phyloP scores from a whole-genome alignment of 371 early-diverging fungal species.

The Mucor piriformis region DNA sequence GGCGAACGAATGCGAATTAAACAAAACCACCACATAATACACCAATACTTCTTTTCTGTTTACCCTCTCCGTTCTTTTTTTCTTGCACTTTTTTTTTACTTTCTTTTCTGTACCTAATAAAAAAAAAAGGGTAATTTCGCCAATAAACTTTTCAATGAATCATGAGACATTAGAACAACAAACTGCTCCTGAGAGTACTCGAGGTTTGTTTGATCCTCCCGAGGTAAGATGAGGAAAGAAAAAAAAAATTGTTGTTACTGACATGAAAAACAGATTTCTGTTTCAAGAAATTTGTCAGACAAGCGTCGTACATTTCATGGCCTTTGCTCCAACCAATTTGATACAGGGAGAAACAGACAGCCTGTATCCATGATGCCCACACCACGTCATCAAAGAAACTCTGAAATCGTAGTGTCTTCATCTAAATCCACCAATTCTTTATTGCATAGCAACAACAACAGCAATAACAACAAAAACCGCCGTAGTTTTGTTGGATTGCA shows the following conservation, averaged over 20 bases:
- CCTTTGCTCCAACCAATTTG: conserved; percentile 5
- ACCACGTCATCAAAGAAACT: conserved; percentile 41
- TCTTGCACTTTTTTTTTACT: conserved; percentile 15
- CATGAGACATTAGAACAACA: conserved; percentile 53
- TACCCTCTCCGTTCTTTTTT: conserved; percentile 12
- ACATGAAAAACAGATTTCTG: not conserved
- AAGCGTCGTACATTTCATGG: conserved; percentile 41
- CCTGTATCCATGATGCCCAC: conserved; percentile 31
- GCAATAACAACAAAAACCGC: conserved; percentile 12
- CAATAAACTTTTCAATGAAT: conserved; percentile 25
- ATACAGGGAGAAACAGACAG: conserved; percentile 17
- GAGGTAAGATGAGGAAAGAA: conserved; percentile 15
- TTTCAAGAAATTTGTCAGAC: conserved; percentile 19
- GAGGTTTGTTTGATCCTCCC: conserved; percentile 54
- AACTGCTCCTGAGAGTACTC: conserved; percentile 57
- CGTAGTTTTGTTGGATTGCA: conserved; percentile 23
- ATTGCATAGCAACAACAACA: not conserved
- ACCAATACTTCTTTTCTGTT: conserved; percentile 4
- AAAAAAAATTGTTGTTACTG: not conserved
- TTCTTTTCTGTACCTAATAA: not conserved
- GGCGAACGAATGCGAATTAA: not conserved
- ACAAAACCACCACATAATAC: not conserved
- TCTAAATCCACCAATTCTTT: conserved; percentile 19
- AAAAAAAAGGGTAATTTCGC: not conserved
- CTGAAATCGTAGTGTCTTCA: conserved; percentile 38